Base-by-base conservation (phyloP, 352 stramenopile species). In the Phytophthora sojae region DNA sequence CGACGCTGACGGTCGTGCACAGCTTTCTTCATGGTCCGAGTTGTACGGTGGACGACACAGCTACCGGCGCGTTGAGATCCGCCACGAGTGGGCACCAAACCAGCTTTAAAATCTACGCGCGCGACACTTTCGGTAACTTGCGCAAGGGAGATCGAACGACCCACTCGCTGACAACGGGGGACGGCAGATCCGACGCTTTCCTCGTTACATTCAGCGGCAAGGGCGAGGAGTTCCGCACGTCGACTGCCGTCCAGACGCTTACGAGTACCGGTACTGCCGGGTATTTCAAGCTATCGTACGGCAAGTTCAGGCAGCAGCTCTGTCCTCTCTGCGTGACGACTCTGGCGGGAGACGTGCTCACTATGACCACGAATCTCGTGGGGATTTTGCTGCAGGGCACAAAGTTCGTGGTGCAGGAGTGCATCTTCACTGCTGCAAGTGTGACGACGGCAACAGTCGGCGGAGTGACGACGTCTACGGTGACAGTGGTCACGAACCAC, bases 51-150 rank as follows among this genome's bases (percentile, higher is more conserved):
- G 68, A 88, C 26, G 92, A 97, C 47, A 82, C 92, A 3, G 73
- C 72, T 0, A 90, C 77, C 0, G 76, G 83, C 0, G 94, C 88
- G 8, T 76, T 99, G 9, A 92, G 80, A 12, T 51, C 56, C 5
- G 94, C 93, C 15, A 90, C 81, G 23, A 98, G 97, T 55, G 93
- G 93, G 7, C 79, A 92, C 23, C 71, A 88, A 59, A 98, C 90
- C 2, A 91, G 72, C 7, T 98, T 99, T 49, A 80, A 57, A 2
- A 79, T 99, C 15, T 82, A 93, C 50, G 87, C 96, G 2, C 79
- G 94, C 1, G 97, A 99, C 66, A 89, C 88, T 6, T 99, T 99
- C 75, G 94, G 93, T 4, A 99, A 99, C 60, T 61, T 98, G 44
- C 82, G 96, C 39, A 85, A 75, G 21, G 89, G 88, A 0, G 90